Base-by-base conservation (phyloP, 192 early-diverging fungal species). In the Backusella parvicylindrica region DNA sequence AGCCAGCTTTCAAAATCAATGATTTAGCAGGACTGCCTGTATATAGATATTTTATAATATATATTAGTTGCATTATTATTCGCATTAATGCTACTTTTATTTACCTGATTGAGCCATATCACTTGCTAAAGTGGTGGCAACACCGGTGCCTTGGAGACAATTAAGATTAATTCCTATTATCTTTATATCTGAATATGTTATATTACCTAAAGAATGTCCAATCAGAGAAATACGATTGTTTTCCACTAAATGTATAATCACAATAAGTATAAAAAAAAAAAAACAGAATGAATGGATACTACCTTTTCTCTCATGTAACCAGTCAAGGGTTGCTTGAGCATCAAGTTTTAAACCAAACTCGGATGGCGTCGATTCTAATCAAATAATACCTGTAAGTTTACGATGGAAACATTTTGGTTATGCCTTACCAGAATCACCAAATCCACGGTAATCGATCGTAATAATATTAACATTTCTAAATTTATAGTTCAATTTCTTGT, bases 381-480 rank as follows among this genome's bases (percentile, higher is more conserved):
- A 7, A 12, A 11, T 60, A 11, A 60, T 47, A 71, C 23, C 0
- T 8, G 8, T 16, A 71, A 2, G 3, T 23, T n/a, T 56, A 60
- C 12, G n/a, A 12, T 60, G 23, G 9, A 60, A 49, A n/a, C 43
- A 47, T 6, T n/a, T 6, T 6, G 0, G 43, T 18, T 36, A 16
- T 28, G 9, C 21, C 28, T 36, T 71, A 77, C 79, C 72, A 13
- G 82, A 84, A 26, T 81, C 66, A 38, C 82, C 82, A 70, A 84
- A 84, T 28, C 82, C 82, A 21, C 82, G 82, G 41, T 84, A 84
- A 37, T 84, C 82, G 12, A 81, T 73, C 2, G 77, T 41, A 26
- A 84, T 50, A 11, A 84, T 23, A 63, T 84, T 80, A 30, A 74
- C 41, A 2, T 69, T 66, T 16, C 60, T 70, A 64, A 77, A 83